Percentiles rank a stretch among this genome's conserved stretches.
phyloP scores from a whole-genome alignment of 2,329 filamentous ascomycete genomes.

The Neobulgaria alba region DNA sequence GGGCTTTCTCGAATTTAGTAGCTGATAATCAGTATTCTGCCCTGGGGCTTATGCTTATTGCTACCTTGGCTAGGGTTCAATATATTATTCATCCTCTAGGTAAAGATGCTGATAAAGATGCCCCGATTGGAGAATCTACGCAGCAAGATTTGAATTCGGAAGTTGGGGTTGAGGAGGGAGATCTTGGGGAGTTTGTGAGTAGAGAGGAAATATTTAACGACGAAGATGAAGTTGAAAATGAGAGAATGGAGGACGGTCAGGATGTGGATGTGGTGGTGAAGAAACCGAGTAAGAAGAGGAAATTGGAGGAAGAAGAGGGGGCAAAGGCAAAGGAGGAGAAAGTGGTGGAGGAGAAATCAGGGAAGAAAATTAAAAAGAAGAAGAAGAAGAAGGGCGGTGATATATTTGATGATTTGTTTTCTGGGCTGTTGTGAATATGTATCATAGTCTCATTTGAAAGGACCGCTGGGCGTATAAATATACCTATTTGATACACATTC shows the following conservation, averaged over 20 bases:
- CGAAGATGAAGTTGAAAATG: constrained; percentile 3
- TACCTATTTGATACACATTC: too few species aligned
- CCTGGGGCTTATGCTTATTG: constrained; percentile 61
- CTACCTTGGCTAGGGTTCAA: constrained; percentile 51
- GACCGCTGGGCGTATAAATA: too few species aligned
- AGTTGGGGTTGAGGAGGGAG: constrained; percentile 1
- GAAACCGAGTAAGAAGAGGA: constrained; percentile 13
- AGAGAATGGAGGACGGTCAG: neutral
- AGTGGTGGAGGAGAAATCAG: constrained; percentile 1
- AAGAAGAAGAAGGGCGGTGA: constrained; percentile 39
- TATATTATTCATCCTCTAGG: constrained; percentile 33
- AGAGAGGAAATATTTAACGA: constrained; percentile 16
- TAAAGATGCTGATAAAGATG: constrained; percentile 8
- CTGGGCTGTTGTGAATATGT: too few species aligned
- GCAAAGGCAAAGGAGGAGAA: constrained; percentile 3
- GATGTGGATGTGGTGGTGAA: constrained; percentile 1
- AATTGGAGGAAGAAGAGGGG: constrained; percentile 19
- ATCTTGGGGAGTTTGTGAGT: constrained; percentile 28
- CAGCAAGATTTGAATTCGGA: too few species aligned
- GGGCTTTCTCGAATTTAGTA: constrained; percentile 58
- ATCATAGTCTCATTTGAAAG: constrained; percentile 44
- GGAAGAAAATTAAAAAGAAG: constrained; percentile 20
- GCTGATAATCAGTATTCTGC: constrained; percentile 66
- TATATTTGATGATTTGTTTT: constrained; percentile 70
- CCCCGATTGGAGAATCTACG: too few species aligned